These are phyloP conservation scores for Bombardia bombarda DNA, from an alignment of 495 filamentous ascomycete genomes.

Conservation along the genomic window DNA sequence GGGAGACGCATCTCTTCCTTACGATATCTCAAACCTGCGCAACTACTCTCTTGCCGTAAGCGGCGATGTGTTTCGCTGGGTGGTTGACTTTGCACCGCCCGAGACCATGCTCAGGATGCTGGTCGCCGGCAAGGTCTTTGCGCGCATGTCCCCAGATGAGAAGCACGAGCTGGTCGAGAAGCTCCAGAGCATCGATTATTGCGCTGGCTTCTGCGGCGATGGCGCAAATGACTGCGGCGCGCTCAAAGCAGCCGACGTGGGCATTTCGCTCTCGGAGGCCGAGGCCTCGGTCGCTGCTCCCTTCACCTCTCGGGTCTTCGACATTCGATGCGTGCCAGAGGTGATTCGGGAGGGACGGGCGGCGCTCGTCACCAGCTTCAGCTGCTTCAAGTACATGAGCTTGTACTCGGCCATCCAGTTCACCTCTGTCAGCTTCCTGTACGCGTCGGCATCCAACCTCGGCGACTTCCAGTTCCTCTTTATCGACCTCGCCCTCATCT, in stretches of 20 bases:
- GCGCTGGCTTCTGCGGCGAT: slow-evolving; percentile 93
- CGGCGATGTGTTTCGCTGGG: slow-evolving; percentile 94
- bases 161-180: slow-evolving; percentile 98
- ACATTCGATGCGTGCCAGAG: slow-evolving; percentile 93
- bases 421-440: slow-evolving; percentile 96
- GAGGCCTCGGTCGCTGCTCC: slow-evolving; percentile 97
- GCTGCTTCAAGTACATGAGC: slow-evolving; percentile 99
- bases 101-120: slow-evolving; percentile 77
- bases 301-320: slow-evolving; percentile 91
- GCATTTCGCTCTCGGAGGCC: slow-evolving; percentile 96
- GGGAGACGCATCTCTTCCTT: slow-evolving; percentile 75
- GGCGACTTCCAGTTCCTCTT: slow-evolving; percentile 98
- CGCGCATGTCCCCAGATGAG: slow-evolving; percentile 97
- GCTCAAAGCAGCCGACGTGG: slow-evolving; percentile 94
- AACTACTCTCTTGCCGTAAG: slow-evolving; percentile 85
- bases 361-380: slow-evolving; percentile 93
- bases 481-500: slow-evolving; percentile 86
- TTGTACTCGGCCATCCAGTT: slow-evolving; percentile 99
- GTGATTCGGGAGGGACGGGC: slow-evolving; percentile 94
- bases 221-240: slow-evolving; percentile 98
- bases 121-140: slow-evolving; percentile 86
- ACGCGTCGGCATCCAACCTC: slow-evolving; percentile 89
- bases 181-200: slow-evolving; percentile 93
- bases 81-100: slow-evolving; percentile 79
- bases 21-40: slow-evolving; percentile 64